These are phyloP conservation scores for Cardamine occulta DNA, from an alignment of 345 rosid genomes.

Conservation along the genomic window DNA sequence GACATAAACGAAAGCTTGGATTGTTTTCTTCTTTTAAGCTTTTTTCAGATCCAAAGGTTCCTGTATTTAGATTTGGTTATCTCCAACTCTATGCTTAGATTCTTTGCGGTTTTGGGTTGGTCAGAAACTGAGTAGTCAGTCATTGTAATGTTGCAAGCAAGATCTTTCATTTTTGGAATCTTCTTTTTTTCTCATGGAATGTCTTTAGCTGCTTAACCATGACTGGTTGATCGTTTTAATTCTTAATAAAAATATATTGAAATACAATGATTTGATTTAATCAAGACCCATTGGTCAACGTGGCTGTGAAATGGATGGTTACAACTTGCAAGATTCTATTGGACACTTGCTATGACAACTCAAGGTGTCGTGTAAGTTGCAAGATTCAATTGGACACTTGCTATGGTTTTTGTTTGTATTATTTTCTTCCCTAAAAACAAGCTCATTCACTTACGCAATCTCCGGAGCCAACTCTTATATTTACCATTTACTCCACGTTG, in stretches of 20 bases:
- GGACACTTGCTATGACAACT: conserved; percentile 33
- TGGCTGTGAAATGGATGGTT: conserved; percentile 28
- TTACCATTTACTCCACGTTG: conserved; percentile 47
- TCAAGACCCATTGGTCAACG: conserved; percentile 5
- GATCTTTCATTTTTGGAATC: conserved; percentile 15
- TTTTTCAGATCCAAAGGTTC: neutral
- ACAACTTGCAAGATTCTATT: conserved; percentile 36
- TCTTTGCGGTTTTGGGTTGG: conserved; percentile 24
- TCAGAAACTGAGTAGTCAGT: conserved; percentile 4
- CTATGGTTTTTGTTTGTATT: conserved; percentile 31
- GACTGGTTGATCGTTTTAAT: neutral
- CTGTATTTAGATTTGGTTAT: conserved; percentile 3
- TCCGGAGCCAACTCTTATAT: conserved; percentile 52
- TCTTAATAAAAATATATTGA: conserved; percentile 11
- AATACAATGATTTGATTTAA: conserved; percentile 22
- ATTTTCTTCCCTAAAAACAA: conserved; percentile 25
- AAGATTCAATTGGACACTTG: conserved; percentile 30
- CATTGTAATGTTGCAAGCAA: conserved; percentile 22
- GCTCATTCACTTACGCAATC: conserved; percentile 51
- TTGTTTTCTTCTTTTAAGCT: neutral
- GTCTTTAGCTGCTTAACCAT: conserved; percentile 15
- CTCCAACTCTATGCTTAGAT: conserved; percentile 17
- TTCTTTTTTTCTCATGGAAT: neutral
- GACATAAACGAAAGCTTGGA: neutral
- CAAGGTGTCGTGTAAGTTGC: conserved; percentile 41